Evolutionary conservation across 1,139 yeast species (phyloP), one percentile per base, ranked within the genome.

Genomic region (Yamadazyma membranifaciens): DNA sequence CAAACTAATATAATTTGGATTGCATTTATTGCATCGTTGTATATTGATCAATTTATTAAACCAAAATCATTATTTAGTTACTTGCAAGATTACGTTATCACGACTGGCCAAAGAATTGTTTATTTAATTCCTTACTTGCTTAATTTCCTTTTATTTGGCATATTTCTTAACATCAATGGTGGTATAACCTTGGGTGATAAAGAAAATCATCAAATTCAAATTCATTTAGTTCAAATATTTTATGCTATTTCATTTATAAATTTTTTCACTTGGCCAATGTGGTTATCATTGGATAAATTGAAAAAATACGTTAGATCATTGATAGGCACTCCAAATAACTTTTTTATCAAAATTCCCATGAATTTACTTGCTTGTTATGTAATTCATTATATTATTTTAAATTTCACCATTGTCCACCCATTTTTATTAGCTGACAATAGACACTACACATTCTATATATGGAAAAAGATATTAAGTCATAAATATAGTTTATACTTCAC

Each of bases 1-100:
- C 98, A 92, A 55, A 94, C 98, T 0, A 92, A 92, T 54, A 81
- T 92, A 30, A 68, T 89, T 0, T 92, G 98, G 98, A 72, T 81
- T 6, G 81, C 77, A 0, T 83, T 85, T 49, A 67, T 83, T n/a
- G 57, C 78, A 42, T 69, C 78, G 0, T 63, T 80, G 2, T 63
- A 79, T n/a, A 59, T 84, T 24, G 88, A 83, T 49, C 60, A 73
- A 13, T 11, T 38, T 24, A 40, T 33, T 2, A 17, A 29, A 10
- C 16, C 9, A 1, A 34, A 60, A 65, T n/a, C 38, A 31, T 10
- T 26, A 17, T 17, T 34, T 17, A 35, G 14, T 13, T 34, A 41
- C 34, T 13, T 29, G 9, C 34, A 30, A 16, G 36, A 22, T 12
- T 53, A 43, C 37, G 32, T 65, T 4, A 43, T 41, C 1, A 49